These are phyloP conservation scores for Cryptococcus depauperatus DNA, from an alignment of 1,284 basidiomycete genomes.

Conservation along the genomic window DNA sequence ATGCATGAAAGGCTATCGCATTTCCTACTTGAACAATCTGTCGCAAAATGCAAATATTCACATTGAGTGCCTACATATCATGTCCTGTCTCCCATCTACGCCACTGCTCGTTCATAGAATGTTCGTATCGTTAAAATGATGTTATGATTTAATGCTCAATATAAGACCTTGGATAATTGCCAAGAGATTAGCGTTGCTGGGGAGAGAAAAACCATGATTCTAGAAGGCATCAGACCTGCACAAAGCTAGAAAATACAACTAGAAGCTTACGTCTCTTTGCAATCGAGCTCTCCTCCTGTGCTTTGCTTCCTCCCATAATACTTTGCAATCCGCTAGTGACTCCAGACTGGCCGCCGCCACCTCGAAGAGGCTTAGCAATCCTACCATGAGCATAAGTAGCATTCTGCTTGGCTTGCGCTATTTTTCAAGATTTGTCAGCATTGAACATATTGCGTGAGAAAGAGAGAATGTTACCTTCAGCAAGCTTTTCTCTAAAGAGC, in stretches of 20 bases:
- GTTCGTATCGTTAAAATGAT: too few species aligned
- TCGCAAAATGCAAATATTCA: too few species aligned
- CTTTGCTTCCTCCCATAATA: constrained; percentile 14
- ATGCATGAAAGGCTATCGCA: too few species aligned
- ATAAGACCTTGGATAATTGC: too few species aligned
- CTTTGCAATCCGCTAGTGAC: constrained; percentile 5
- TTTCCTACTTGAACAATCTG: too few species aligned
- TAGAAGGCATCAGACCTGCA: not conserved
- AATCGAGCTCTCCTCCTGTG: constrained; percentile 24
- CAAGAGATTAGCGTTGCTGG: constrained; percentile 1
- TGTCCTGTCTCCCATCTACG: too few species aligned
- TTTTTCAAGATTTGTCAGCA: constrained; percentile 47
- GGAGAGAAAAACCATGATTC: constrained; percentile 16
- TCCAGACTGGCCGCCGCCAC: constrained; percentile 60
- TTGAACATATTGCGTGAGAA: not conserved
- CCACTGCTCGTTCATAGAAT: too few species aligned
- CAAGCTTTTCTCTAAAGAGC: constrained; percentile 81
- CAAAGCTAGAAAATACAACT: constrained; percentile 10
- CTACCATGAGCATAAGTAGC: constrained; percentile 53
- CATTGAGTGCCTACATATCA: too few species aligned
- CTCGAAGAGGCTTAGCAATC: constrained; percentile 92
- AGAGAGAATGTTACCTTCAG: constrained; percentile 56
- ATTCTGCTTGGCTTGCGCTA: constrained; percentile 49
- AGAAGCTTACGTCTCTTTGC: constrained; percentile 28
- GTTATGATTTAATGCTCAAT: too few species aligned